Percentiles rank a stretch among this genome's conserved stretches.
Conservation (phyloP, 257 asterid species). For the Gynochthodes officinalis region DNA sequence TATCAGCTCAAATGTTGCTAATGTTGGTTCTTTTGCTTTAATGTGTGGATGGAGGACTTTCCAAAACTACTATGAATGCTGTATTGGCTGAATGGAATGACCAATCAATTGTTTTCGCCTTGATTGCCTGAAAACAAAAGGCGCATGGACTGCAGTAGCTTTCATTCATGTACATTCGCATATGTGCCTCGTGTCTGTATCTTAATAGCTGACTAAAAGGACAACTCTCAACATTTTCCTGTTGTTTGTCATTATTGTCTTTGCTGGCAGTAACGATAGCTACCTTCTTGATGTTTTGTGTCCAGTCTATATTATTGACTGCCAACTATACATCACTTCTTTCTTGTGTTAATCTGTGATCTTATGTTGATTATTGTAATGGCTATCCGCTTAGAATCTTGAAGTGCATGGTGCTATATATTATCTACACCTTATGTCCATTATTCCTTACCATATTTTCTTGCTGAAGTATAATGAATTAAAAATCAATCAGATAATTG, state of each 20-base stretch:
- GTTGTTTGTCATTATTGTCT: not conserved
- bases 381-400: not conserved
- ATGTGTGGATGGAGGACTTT: not conserved
- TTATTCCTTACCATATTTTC: not conserved
- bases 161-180: too few relatives aligned
- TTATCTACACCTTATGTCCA: not conserved
- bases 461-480: not conserved
- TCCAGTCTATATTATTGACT: not conserved
- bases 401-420: not conserved
- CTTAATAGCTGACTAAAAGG: not conserved
- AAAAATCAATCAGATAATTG: too few relatives aligned
- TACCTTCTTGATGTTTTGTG: not conserved
- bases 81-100: not conserved
- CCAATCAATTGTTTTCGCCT: too few relatives aligned
- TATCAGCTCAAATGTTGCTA: not conserved
- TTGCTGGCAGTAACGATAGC: not conserved
- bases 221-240: too few relatives aligned
- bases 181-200: not conserved
- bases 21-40: not conserved
- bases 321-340: not conserved
- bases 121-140: too few relatives aligned
- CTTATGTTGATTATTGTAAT: not conserved
- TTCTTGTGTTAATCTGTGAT: not conserved
- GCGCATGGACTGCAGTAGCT: too few relatives aligned
- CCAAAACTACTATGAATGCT: not conserved